Base-by-base conservation (phyloP, 495 filamentous ascomycete species). In the Amphirosellinia nigrospora region DNA sequence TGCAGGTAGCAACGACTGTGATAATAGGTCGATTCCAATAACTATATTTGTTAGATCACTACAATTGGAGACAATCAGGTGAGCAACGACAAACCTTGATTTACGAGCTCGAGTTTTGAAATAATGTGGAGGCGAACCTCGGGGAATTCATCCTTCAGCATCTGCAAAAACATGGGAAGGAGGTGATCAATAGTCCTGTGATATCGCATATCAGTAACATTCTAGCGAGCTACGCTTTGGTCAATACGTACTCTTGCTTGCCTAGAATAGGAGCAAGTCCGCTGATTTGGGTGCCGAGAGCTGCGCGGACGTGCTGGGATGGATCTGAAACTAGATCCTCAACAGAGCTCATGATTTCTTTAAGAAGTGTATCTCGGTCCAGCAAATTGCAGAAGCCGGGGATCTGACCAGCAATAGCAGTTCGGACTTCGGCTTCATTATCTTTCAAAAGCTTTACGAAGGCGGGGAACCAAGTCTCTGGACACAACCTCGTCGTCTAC, bases 111-210 rank as follows among this genome's bases (percentile, higher is more conserved):
- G 59, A 99, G 87, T 82, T 98, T 99, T 3, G 95, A 98, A 77
- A 99, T 99, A 78, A 99, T 99, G 81, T 98, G 96, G 46, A 99
- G 86, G 48, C 96, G 91, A 64, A 99, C 96, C 77, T 98, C 96
- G 39, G 96, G 96, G 81, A 97, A 98, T 75, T 99, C 96, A 78
- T 99, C 96, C 83, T 99, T 99, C 60, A 99, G 90, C 96, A 99
- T 99, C 78, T 96, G 93, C 45, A 98, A 86, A 82, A 99, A 99
- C 96, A 99, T 99, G 45, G 96, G 96, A 48, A 99, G 89, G 69
- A 99, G 92, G 75, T 98, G 96, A 67, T 94, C 88, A 71, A 97
- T 98, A 45, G 96, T 99, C 79, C 93, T 96, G 19, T 13, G 28
- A 50, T n/a, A 19, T 69, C 0, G 43, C 13, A 64, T 38, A 36